Conservation (phyloP, 768 basidiomycete genomes). For the Amylocystis lapponica region DNA sequence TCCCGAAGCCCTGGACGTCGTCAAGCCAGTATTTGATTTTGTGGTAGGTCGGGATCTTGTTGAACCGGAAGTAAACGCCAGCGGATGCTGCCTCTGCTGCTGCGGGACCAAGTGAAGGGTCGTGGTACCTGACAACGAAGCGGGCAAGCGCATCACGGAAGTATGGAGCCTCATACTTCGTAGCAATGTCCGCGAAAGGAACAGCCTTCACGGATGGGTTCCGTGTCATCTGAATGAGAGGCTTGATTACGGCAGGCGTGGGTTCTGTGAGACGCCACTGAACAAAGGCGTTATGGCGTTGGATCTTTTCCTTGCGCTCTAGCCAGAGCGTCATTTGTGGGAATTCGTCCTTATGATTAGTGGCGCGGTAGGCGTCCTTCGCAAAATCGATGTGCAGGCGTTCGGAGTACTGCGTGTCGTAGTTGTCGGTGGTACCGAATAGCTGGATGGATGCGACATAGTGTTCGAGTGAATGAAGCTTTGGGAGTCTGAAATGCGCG, state of each 20-base stretch:
- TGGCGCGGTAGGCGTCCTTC: constrained; percentile 30
- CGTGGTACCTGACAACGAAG: constrained; percentile 1
- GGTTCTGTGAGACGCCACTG: constrained; percentile 6
- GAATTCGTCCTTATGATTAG: constrained; percentile 11
- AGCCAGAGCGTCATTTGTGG: constrained; percentile 13
- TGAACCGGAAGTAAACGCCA: constrained; percentile 15
- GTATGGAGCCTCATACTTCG: not conserved
- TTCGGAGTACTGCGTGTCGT: constrained; percentile 33
- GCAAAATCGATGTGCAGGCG: constrained; percentile 36
- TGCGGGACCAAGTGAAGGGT: not conserved
- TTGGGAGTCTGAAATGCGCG: constrained; percentile 17
- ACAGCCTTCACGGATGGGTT: not conserved
- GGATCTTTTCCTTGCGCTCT: constrained; percentile 9
- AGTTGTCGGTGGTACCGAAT: constrained; percentile 18
- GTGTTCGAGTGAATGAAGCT: constrained; percentile 18
- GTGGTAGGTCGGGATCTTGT: constrained; percentile 25
- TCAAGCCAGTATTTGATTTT: constrained; percentile 22
- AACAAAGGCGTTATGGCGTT: constrained; percentile 4
- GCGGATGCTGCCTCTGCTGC: not conserved
- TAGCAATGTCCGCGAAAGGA: not conserved
- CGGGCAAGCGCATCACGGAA: constrained; percentile 6
- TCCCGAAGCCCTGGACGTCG: constrained; percentile 8
- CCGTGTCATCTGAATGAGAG: not conserved
- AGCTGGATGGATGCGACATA: constrained; percentile 12
- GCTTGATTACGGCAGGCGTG: not conserved